Evolutionary conservation across 139 green algal species (phyloP).

Genomic region (Edaphochlamys debaryana): DNA sequence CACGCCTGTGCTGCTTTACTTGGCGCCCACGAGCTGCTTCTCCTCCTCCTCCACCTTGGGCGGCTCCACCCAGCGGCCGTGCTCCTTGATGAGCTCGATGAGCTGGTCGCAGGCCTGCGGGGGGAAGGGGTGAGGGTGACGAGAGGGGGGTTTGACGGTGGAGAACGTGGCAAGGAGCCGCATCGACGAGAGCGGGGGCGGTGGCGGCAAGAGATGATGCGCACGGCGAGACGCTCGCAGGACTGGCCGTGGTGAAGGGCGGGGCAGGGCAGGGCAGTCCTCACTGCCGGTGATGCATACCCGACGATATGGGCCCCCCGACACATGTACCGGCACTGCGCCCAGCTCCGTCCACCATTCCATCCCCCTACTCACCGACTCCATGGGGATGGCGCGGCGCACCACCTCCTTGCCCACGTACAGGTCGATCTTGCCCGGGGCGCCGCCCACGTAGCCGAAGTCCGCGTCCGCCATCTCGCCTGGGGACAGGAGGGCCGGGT

Average conservation of each 20-base stretch:
- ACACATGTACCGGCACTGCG: neutral
- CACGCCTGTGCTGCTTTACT: conserved; percentile 9
- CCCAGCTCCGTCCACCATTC: neutral
- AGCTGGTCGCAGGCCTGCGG: conserved; percentile 85
- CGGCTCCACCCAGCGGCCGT: conserved; percentile 90
- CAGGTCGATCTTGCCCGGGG: conserved; percentile 94
- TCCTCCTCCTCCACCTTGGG: conserved; percentile 22
- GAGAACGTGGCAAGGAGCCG: neutral
- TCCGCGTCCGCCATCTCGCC: conserved; percentile 99
- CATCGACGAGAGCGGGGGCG: no score
- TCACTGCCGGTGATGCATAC: no score
- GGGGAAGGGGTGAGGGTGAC: neutral
- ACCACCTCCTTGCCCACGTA: conserved; percentile 99
- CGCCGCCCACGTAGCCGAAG: conserved; percentile 94
- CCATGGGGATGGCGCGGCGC: conserved; percentile 85
- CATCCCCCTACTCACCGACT: conserved; percentile 43
- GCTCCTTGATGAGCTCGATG: conserved; percentile 98
- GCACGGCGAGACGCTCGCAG: no score
- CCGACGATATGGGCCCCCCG: neutral
- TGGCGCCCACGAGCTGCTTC: conserved; percentile 22
- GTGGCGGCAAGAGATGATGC: no score
- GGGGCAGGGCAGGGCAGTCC: no score
- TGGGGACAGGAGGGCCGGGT: no score
- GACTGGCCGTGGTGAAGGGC: no score
- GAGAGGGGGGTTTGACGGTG: neutral